These are phyloP conservation scores for Claviceps sp. DNA, from an alignment of 2,329 filamentous ascomycete species.

Conservation along the genomic window DNA sequence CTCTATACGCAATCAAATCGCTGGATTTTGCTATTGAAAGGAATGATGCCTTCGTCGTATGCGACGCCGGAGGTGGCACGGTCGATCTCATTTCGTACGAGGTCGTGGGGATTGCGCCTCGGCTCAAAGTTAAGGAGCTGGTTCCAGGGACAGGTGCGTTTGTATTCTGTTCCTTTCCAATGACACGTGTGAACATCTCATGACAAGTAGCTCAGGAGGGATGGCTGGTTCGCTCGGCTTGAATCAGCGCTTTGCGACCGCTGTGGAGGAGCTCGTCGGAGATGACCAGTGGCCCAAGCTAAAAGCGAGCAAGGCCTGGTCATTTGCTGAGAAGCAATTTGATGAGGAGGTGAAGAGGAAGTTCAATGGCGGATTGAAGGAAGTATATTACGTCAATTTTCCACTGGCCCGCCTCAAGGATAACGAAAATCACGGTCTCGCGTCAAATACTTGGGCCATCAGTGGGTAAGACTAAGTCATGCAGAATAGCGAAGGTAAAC, in stretches of 20 bases:
- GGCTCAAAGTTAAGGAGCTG: conserved; percentile 11
- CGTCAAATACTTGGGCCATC: conserved; percentile 9
- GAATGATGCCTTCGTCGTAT: conserved; percentile 36
- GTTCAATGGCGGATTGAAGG: conserved; percentile 6
- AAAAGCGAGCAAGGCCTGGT: conserved; percentile 5
- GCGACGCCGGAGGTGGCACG: conserved; percentile 40
- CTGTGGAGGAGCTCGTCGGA: conserved; percentile 9
- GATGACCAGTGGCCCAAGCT: conserved; percentile 6
- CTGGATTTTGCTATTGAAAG: conserved; percentile 26
- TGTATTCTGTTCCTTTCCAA: too few species aligned
- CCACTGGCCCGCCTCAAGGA: conserved; percentile 10
- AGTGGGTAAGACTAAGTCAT: conserved; percentile 7
- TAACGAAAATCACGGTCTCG: conserved; percentile 4
- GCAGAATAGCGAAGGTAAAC: not conserved
- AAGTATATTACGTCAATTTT: conserved; percentile 10
- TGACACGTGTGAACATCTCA: not conserved
- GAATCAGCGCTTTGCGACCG: conserved; percentile 10
- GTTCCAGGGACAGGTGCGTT: conserved; percentile 12
- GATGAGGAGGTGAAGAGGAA: conserved; percentile 10
- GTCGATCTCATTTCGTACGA: conserved; percentile 41
- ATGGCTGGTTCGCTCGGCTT: conserved; percentile 14
- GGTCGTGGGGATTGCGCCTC: conserved; percentile 16
- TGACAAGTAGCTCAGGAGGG: conserved; percentile 5
- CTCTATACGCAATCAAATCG: conserved; percentile 31
- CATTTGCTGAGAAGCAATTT: conserved; percentile 8